Evolutionary conservation across 1,284 basidiomycete species (phyloP), one percentile per base, ranked within the genome.

Genomic region (Ustilago hordei): DNA sequence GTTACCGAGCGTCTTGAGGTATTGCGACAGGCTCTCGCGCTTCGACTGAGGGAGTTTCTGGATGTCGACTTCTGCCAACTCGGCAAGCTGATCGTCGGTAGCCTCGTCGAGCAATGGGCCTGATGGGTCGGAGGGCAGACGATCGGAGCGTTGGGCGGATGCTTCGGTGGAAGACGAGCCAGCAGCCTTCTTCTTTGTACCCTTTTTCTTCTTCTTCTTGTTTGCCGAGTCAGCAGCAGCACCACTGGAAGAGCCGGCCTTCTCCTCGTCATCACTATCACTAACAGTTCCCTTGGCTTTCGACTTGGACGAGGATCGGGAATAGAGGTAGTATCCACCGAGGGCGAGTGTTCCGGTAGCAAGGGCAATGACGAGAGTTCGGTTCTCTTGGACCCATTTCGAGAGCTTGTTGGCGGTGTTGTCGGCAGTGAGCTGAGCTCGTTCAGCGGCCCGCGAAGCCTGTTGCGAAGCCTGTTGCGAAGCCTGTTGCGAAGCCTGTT

Each of bases 1-100:
- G 87, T 99, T 99, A 57, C 97, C 97, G 83, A 91, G 90, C 39
- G 91, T 90, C 87, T 99, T 99, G 86, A 96, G 91, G 12, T 90
- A 88, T 12, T 91, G 91, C 8, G 95, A 95, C 47, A 92, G 88
- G 76, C 90, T 89, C 71, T 90, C 88, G 57, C 94, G 91, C 60
- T 79, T 80, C 45, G 80, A 74, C 28, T 69, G 56, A 28, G 84
- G 81, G 19, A 86, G 65, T 53, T 73, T 75, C 53, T 61, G 60
- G 50, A 86, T 82, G 38, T 83, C 84, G 28, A 75, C 57, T 60
- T 78, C 78, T 28, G 81, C 73, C 31, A 86, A 63, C 8, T 56
- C 63, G 36, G 81, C 80, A 34, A 86, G 78, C 58, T 76, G 65
- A 41, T 81, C 81, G 41, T 84, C 81, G 28, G 75, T 70, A 2